Conservation (phyloP, 805 yeast genomes). For the Nakazawaea anatomiae region DNA sequence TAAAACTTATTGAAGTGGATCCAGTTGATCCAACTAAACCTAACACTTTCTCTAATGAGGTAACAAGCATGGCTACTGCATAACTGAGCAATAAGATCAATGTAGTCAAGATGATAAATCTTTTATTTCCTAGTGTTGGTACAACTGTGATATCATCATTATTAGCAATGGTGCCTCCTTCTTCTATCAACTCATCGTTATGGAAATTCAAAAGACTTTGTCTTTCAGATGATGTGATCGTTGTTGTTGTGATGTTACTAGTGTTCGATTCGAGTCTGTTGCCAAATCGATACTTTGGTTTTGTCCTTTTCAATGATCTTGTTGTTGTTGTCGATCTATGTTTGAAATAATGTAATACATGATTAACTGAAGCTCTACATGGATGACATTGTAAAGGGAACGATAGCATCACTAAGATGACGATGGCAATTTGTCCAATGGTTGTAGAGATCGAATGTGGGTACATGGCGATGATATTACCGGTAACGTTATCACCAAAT, state of each 20-base stretch:
- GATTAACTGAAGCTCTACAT: slow-evolving; percentile 74
- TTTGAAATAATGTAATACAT: slow-evolving; percentile 51
- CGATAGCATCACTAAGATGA: slow-evolving; percentile 73
- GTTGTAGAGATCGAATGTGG: slow-evolving; percentile 61
- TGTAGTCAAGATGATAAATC: slow-evolving; percentile 34
- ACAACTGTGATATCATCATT: slow-evolving; percentile 15
- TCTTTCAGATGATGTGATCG: slow-evolving; percentile 7
- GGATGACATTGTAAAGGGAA: slow-evolving; percentile 91
- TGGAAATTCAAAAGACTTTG: slow-evolving; percentile 14
- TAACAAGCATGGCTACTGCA: slow-evolving; percentile 56
- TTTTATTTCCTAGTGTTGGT: slow-evolving; percentile 12
- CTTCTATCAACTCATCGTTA: slow-evolving; percentile 15
- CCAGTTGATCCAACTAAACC: slow-evolving; percentile 93
- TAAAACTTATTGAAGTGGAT: slow-evolving; percentile 85
- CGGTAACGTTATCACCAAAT: slow-evolving; percentile 74
- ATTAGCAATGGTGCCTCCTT: slow-evolving; percentile 6
- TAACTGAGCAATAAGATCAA: slow-evolving; percentile 49
- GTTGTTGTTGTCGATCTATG: slow-evolving; percentile 14
- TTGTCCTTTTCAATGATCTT: slow-evolving; percentile 3
- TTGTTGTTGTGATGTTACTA: slow-evolving; percentile 4
- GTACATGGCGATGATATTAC: slow-evolving; percentile 77
- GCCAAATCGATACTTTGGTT: slow-evolving; percentile 14
- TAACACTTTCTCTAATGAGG: slow-evolving; percentile 73
- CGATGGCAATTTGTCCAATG: slow-evolving; percentile 76
- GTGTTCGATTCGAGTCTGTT: slow-evolving; percentile 6